Evolutionary conservation across 2,329 filamentous ascomycete genomes (phyloP).

Genomic region (Ophiocordyceps camponoti-saundersi): DNA sequence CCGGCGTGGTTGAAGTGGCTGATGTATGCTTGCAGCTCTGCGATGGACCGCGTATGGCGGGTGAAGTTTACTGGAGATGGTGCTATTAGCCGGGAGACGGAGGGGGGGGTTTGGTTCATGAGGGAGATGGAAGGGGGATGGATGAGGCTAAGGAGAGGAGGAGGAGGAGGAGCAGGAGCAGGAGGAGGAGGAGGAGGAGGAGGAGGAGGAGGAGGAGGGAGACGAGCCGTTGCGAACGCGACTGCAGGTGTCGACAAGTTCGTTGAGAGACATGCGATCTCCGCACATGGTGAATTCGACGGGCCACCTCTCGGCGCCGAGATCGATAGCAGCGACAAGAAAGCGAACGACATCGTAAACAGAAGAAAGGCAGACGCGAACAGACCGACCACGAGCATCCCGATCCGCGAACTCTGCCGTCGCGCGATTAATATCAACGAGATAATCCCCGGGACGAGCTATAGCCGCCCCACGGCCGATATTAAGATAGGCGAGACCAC

Average conservation of each 20-base stretch:
- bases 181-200: slow-evolving; percentile 8
- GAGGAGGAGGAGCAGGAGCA: not conserved
- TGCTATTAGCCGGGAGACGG: slow-evolving; percentile 5
- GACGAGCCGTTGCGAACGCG: slow-evolving; percentile 28
- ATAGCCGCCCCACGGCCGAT: slow-evolving; percentile 41
- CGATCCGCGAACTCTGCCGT: slow-evolving; percentile 43
- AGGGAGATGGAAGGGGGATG: no score
- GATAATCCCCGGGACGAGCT: slow-evolving; percentile 42
- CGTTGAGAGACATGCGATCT: slow-evolving; percentile 42
- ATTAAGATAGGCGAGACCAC: slow-evolving; percentile 40
- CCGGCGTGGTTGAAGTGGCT: slow-evolving; percentile 26
- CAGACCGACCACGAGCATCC: slow-evolving; percentile 28
- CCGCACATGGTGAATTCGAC: slow-evolving; percentile 51
- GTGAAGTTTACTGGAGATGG: slow-evolving; percentile 19
- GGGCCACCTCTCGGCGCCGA: slow-evolving; percentile 45
- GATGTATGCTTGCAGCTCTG: slow-evolving; percentile 22
- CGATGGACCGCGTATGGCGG: slow-evolving; percentile 19
- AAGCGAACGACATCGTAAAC: slow-evolving; percentile 55
- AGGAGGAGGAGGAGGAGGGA: not conserved
- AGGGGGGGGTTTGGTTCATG: not conserved
- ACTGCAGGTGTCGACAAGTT: slow-evolving; percentile 35
- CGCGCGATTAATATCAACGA: slow-evolving; percentile 42
- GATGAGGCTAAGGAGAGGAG: no score
- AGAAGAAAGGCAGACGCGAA: slow-evolving; percentile 50
- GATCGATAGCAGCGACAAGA: slow-evolving; percentile 49